Conservation (phyloP, 78 protist species). For the Dictyostelium purpureum region DNA sequence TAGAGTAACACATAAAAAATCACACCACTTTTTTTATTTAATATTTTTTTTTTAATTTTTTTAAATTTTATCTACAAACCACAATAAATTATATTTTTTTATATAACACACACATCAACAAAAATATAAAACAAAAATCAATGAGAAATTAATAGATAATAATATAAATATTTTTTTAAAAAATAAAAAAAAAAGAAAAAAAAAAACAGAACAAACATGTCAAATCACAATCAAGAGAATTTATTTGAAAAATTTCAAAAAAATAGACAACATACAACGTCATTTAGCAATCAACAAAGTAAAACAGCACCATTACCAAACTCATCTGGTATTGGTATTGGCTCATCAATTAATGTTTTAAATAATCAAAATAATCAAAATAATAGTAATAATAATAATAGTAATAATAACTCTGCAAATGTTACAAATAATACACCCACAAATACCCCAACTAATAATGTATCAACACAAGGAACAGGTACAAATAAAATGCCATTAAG, state of each 20-base stretch:
- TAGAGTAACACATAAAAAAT: too few species aligned
- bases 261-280: background rate
- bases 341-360: too few species aligned
- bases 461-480: background rate
- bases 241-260: background rate
- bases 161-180: too few species aligned
- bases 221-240: background rate
- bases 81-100: too few species aligned
- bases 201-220: background rate
- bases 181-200: background rate
- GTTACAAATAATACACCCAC: background rate
- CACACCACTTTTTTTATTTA: too few species aligned
- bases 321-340: background rate
- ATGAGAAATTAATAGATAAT: too few species aligned
- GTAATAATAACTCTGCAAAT: background rate
- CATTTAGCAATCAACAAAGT: background rate
- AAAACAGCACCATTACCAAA: background rate
- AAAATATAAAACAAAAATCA: too few species aligned
- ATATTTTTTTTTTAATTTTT: background rate
- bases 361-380: background rate
- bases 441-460: background rate
- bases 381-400: background rate
- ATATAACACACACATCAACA: too few species aligned
- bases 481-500: background rate
- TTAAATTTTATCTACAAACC: background rate